Base-by-base conservation (phyloP, 371 early-diverging fungal species). In the Mortierella sp. region DNA sequence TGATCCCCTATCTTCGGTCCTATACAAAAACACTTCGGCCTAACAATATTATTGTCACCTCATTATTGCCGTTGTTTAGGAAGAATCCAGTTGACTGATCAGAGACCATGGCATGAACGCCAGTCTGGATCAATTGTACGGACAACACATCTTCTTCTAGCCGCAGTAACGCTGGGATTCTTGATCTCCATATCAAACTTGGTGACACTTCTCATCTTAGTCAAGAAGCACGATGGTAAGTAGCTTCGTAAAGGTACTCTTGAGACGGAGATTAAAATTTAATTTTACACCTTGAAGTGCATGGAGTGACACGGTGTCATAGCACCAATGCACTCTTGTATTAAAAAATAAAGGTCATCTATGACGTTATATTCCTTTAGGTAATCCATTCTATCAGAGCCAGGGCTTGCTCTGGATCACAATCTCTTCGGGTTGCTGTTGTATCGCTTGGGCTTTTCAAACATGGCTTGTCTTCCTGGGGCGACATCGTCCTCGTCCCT, bases 381-480 rank as follows among this genome's bases (percentile, higher is more conserved):
- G 37, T 62, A 58, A 64, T 62, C 47, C 71, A 3, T 43, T 32
- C 3, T 35, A 5, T 6, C 35, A 4, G 35, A 35, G 35, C 11
- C 59, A 54, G 28, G 66, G 20, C 9, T 45, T 70, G 24, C 58
- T 51, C 63, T 70, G 73, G 74, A 64, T 52, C 63, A 52, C 75
- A 54, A 39, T 57, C 12, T 81, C 81, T 4, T 66, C 76, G 14
- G 59, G 49, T 5, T 81, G 81, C 43, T 62, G 70, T 28, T 68
- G 68, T 64, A 20, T 72, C 20, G 81, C 81, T 3, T 81, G 81
- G 81, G 30, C 64, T 16, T 45, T 54, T 18, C 76, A 81, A 18
- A 62, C 61, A 5, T 68, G 58, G 47, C 55, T 75, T 3, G 66
- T 54, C 20, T 57, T 75, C 24, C 55, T 68, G 62, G 73, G 75